phyloP scores from a whole-genome alignment of 2,329 filamentous ascomycete species.

The Dactylellina drechsleri region DNA sequence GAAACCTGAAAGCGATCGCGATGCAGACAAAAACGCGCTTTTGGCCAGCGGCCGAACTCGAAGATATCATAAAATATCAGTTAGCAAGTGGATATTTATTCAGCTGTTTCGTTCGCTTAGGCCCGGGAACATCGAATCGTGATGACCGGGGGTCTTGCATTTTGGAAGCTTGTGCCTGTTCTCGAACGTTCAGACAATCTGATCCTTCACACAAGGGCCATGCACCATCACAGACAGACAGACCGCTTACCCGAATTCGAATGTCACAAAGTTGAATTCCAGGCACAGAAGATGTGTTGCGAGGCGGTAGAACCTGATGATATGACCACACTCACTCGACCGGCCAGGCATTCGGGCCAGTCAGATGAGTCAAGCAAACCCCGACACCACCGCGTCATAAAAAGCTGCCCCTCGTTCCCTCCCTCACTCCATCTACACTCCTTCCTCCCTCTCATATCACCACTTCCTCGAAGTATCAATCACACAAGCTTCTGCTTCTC shows the following conservation, averaged over 20 bases:
- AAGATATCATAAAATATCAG: neutral
- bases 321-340: constrained; percentile 25
- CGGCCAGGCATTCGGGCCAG: neutral
- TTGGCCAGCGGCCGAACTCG: constrained; percentile 18
- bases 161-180: neutral
- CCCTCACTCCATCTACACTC: neutral
- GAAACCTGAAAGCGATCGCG: constrained; percentile 8
- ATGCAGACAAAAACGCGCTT: constrained; percentile 28
- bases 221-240: neutral
- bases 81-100: neutral
- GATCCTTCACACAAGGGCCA: constrained; percentile 43
- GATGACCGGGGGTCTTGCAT: constrained; percentile 23
- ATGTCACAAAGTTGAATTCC: too few relatives aligned
- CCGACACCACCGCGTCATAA: constrained; percentile 17
- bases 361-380: constrained; percentile 54
- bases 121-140: constrained; percentile 18
- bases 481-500: neutral
- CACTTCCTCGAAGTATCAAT: neutral
- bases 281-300: constrained; percentile 10
- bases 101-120: constrained; percentile 24
- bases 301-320: constrained; percentile 13
- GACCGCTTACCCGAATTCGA: too few relatives aligned
- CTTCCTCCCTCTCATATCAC: neutral
- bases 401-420: constrained; percentile 11
- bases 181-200: constrained; percentile 34